phyloP scores from a whole-genome alignment of 331 rosid species.

The Rosa hybrid region DNA sequence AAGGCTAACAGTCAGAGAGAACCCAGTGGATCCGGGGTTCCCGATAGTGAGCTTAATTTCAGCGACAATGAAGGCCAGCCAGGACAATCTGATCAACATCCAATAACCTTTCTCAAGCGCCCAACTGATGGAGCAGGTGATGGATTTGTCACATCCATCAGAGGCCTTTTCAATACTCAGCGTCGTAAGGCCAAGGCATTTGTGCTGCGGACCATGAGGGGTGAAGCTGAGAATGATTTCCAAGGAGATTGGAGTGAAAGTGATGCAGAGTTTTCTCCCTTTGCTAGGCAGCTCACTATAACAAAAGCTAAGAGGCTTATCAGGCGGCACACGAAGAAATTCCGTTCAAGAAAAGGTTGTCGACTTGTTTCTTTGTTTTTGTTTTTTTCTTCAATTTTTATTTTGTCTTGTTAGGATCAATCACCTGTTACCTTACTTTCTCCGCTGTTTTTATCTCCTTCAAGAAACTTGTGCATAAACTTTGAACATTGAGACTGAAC shows the following conservation, averaged over 20 bases:
- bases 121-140: conserved; percentile 97
- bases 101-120: conserved; percentile 84
- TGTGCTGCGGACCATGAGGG: conserved; percentile 92
- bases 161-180: conserved; percentile 90
- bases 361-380: neutral
- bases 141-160: conserved; percentile 94
- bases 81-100: conserved; percentile 73
- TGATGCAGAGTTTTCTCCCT: conserved; percentile 83
- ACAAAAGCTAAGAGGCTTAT: conserved; percentile 89
- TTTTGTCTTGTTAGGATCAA: neutral
- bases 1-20: conserved; percentile 69
- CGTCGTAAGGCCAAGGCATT: conserved; percentile 96
- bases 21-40: conserved; percentile 53
- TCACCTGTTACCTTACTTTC: conserved; percentile 1
- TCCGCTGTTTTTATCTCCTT: neutral
- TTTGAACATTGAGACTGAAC: conserved; percentile 30
- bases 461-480: neutral
- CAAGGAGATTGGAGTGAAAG: conserved; percentile 98
- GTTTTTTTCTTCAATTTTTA: neutral
- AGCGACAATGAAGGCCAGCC: conserved; percentile 87
- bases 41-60: conserved; percentile 81
- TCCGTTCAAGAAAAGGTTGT: conserved; percentile 86
- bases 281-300: conserved; percentile 93
- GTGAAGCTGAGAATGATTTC: conserved; percentile 90
- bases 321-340: conserved; percentile 90